Base-by-base conservation (phyloP, 352 stramenopile genomes). In the Globisporangium sylvaticum region DNA sequence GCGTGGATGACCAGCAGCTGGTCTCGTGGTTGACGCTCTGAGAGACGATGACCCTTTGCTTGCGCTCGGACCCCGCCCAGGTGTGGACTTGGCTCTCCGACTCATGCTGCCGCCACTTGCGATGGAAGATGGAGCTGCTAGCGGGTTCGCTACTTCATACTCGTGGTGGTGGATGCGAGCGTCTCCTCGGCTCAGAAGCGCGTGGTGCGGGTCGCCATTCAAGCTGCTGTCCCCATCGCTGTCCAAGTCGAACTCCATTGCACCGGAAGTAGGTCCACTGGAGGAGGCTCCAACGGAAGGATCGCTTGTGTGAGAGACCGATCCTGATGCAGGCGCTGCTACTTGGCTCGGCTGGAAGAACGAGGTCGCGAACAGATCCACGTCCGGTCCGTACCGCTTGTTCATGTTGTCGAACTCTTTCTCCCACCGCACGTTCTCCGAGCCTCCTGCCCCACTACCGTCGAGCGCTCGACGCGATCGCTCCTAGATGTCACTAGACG, bases 391-490 rank as follows among this genome's bases (percentile, higher is more conserved):
- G 52, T 88, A 90, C 6, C 79, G 73, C n/a, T 77, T 80, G n/a
- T 60, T 73, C 79, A 91, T 86, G 61, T 62, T 59, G 18, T 89
- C 83, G 15, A 89, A 65, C 60, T 89, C 80, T 4, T 76, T 75
- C 29, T 79, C 70, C 80, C 80, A 89, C 3, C 57, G 55, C 14
- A 64, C 34, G 9, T 65, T 42, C 22, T 44, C 53, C n/a, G 5
- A 46, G 52, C 20, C n/a, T 7, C 25, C 34, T 48, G 56, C 12
- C 22, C 52, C 25, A 5, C n/a, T 37, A 15, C 37, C 9, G 18
- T 50, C 44, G 24, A 62, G 37, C 20, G 34, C 62, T 8, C 50
- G 54, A 12, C 25, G 44, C 53, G 32, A n/a, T 65, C 57, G 54
- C 8, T 83, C 78, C 52, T 76, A 77, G 72, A 89, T 82, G 31